Evolutionary conservation across 305 asterid species (phyloP).

Genomic region (Solanum hybrid): DNA sequence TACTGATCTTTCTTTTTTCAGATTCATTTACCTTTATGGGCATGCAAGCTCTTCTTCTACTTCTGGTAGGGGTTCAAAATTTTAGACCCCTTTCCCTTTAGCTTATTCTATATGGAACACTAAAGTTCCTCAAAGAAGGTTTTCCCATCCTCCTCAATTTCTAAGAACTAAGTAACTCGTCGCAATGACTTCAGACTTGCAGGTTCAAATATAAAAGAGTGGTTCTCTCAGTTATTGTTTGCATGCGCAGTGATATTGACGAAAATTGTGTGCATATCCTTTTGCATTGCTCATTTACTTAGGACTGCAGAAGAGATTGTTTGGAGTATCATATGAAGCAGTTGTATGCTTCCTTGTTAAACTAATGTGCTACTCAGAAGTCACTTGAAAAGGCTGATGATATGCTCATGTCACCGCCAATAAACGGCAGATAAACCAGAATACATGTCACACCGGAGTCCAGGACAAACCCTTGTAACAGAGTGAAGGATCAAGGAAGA

Average conservation of each 20-base stretch:
- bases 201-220: neutral
- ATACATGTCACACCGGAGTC: neutral
- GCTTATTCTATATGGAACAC: neutral
- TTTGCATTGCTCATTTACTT: neutral
- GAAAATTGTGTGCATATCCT: neutral
- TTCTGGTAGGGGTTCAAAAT: neutral
- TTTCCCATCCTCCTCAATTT: neutral
- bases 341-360: neutral
- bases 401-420: neutral
- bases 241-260: neutral
- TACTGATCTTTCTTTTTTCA: neutral
- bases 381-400: neutral
- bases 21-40: neutral
- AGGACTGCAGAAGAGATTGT: neutral
- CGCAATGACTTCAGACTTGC: neutral
- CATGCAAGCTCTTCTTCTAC: neutral
- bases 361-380: neutral
- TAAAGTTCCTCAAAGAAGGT: neutral
- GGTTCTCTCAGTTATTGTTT: neutral
- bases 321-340: neutral
- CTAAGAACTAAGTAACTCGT: neutral
- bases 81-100: neutral
- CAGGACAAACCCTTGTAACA: neutral
- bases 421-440: neutral
- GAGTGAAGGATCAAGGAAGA: neutral